Evolutionary conservation across 495 filamentous ascomycete species (phyloP), one percentile per base, ranked within the genome.

Genomic region (Viridothelium virens): DNA sequence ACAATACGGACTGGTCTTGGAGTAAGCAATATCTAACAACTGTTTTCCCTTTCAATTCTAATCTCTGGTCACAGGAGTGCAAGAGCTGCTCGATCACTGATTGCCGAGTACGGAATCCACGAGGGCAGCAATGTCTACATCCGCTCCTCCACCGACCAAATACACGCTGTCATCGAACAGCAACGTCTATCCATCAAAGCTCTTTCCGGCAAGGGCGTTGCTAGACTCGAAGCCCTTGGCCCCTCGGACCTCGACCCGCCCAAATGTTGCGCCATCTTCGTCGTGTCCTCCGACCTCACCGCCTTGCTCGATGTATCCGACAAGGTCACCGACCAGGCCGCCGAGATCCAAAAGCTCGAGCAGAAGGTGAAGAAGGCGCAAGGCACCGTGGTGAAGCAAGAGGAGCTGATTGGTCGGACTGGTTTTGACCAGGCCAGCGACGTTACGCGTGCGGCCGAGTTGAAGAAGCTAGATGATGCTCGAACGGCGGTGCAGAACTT

Each of bases 191-290:
- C 36, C n/a, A 77, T 80, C 69, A 70, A 71, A 36, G 68, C 78
- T 48, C 71, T 80, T 3, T 74, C 76, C 44, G 77, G 75, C 41
- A 79, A 79, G 65, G 65, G 71, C 41, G 63, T 78, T n/a, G 65
- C 68, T 25, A 59, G 67, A 33, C 65, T 79, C 82, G 65, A 63
- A 48, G 77, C 91, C 66, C 79, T 83, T 16, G 77, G 81, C 53
- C 76, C 75, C 67, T 73, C 75, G 44, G 80, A 84, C 41, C 72
- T 78, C 14, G 80, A 83, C 38, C 89, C 89, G 0, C 75, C 82
- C 14, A 89, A 25, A 25, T 25, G 88, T 65, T 91, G 87, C 72
- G 89, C 89, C 7, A 86, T 89, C 31, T 87, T 85, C 74, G 79
- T 86, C 36, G 83, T 91, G 53, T 85, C 85, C 38, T 78, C 86